Evolutionary conservation across 306 rosid genomes (phyloP), one percentile per base, ranked within the genome.

Genomic region (Dalbergia oliveri): DNA sequence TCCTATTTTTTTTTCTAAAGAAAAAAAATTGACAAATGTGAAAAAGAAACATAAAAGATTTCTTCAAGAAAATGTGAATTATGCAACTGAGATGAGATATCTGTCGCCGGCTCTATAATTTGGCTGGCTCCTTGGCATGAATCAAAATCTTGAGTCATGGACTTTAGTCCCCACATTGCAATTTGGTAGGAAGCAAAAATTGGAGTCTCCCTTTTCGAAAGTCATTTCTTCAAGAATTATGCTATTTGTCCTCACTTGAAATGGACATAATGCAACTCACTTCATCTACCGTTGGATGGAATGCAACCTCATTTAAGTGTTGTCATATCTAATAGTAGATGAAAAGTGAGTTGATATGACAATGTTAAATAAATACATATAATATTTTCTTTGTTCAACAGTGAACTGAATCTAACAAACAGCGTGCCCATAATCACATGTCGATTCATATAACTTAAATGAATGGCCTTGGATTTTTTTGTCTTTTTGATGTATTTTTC

Each of bases 81-180:
- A 37, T 65, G n/a, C 31, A 76, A 76, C 16, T 51, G 7, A 15
- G 10, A 76, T 51, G 7, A 15, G 10, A 76, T 19, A 76, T 65
- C 11, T 35, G 34, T 57, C 15, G 64, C 58, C 18, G 26, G 53
- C 11, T 47, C 13, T 8, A 9, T 21, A 43, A 26, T 9, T 13
- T 23, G 41, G 67, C 13, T 8, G 73, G 53, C 18, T 51, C 60
- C 21, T 14, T 31, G 70, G 60, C 33, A 45, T 69, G 14, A 51
- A 65, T 59, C 56, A 51, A 65, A 51, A 76, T 65, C 65, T 18
- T 2, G 60, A 45, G 72, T 37, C 26, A 8, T 9, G 72, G 33
- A 66, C 41, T 53, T 21, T 23, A 15, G 75, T 66, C 75, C 74
- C 81, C 75, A 77, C 81, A 41, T 23, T 66, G 5, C 67, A 54